These are phyloP conservation scores for Bryoerythrophyllum caledonicum DNA, from an alignment of 225 moss, liverwort and hornwort species.

Conservation along the genomic window DNA sequence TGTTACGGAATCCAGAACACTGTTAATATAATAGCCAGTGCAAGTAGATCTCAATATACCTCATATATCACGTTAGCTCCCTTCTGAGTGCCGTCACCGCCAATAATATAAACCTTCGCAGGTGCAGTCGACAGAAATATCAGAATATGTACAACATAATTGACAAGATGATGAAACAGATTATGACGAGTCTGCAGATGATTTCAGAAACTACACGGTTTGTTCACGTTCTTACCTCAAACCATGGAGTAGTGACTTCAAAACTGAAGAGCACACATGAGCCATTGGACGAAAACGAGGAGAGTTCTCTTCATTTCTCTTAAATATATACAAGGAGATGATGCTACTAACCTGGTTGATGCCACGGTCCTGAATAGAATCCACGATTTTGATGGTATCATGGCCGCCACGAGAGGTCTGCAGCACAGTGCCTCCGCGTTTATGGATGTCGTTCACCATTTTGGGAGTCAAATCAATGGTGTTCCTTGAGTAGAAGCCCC, in stretches of 20 bases:
- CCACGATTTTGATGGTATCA: slow-evolving; percentile 65
- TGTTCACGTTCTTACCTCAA: no score
- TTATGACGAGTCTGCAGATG: slow-evolving; percentile 1
- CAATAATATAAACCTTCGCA: slow-evolving; percentile 62
- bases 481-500: slow-evolving; percentile 65
- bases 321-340: slow-evolving; percentile 1
- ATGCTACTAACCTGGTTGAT: slow-evolving; percentile 49
- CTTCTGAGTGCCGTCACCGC: slow-evolving; percentile 62
- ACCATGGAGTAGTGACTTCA: no score
- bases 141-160: background rate
- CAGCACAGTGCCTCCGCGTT: slow-evolving; percentile 67
- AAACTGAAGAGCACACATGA: no score
- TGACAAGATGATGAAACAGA: background rate
- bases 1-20: background rate
- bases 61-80: slow-evolving; percentile 53
- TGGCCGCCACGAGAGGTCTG: slow-evolving; percentile 73
- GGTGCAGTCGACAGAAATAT: slow-evolving; percentile 13
- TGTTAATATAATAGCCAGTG: background rate
- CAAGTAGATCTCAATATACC: slow-evolving; percentile 25
- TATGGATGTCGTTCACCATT: slow-evolving; percentile 64
- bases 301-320: background rate
- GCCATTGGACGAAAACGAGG: no score
- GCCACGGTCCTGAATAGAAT: slow-evolving; percentile 58
- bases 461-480: slow-evolving; percentile 48
- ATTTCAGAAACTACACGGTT: background rate